phyloP scores from a whole-genome alignment of 2,329 filamentous ascomycete species.

The Talaromyces sp. region DNA sequence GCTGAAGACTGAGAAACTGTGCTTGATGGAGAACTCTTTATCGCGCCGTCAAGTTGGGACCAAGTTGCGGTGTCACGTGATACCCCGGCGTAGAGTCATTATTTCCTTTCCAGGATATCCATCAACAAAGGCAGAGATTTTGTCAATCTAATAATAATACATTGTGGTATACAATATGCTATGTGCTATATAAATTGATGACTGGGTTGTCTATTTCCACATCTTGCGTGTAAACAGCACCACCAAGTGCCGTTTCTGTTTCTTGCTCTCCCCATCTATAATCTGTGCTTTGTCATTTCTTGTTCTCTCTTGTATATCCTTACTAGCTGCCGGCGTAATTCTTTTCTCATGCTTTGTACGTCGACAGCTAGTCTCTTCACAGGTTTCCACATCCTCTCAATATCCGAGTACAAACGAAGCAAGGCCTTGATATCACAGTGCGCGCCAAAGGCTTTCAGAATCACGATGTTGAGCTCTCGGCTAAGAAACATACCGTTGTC shows the following conservation, averaged over 20 bases:
- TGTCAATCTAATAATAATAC: neutral
- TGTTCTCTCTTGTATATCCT: slow-evolving; percentile 11
- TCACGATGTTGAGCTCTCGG: slow-evolving; percentile 35
- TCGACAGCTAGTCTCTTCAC: slow-evolving; percentile 32
- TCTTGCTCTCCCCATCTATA: neutral
- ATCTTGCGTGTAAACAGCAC: neutral
- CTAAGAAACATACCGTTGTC: slow-evolving; percentile 40
- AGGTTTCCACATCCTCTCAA: slow-evolving; percentile 39
- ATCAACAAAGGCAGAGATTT: neutral
- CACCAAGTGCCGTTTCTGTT: neutral
- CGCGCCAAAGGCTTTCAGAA: slow-evolving; percentile 36
- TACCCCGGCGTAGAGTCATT: neutral
- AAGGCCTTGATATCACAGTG: slow-evolving; percentile 34
- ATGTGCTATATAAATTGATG: slow-evolving; percentile 12
- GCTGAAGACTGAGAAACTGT: neutral
- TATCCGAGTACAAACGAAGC: slow-evolving; percentile 34
- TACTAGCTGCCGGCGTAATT: slow-evolving; percentile 33
- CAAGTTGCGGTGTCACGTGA: slow-evolving; percentile 13
- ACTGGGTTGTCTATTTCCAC: neutral
- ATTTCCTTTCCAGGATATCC: neutral
- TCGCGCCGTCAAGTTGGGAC: neutral
- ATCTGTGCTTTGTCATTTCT: neutral
- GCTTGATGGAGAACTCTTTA: neutral
- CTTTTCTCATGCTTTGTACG: slow-evolving; percentile 33
- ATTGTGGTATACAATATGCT: neutral